These are phyloP conservation scores for Venustampulla echinocandica DNA, from an alignment of 495 filamentous ascomycete species.

Conservation along the genomic window DNA sequence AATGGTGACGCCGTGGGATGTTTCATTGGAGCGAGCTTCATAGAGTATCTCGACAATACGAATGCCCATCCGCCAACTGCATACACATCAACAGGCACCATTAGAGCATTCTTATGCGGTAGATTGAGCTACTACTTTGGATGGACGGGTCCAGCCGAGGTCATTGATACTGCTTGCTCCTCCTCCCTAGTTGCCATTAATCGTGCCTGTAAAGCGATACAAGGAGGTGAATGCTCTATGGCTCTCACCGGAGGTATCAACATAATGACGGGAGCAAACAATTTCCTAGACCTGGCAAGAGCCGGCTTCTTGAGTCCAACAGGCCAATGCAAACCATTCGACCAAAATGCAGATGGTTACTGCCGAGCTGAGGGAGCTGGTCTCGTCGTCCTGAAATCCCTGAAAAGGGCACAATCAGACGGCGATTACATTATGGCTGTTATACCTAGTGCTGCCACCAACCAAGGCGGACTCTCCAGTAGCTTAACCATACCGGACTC, in stretches of 20 bases:
- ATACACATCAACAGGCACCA: conserved; percentile 30
- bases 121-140: conserved; percentile 37
- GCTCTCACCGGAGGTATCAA: conserved; percentile 24
- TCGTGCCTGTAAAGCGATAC: conserved; percentile 70
- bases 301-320: conserved; percentile 31
- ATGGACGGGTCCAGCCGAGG: conserved; percentile 39
- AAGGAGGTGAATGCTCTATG: conserved; percentile 39
- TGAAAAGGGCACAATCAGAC: conserved; percentile 46
- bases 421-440: conserved; percentile 52
- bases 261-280: not conserved
- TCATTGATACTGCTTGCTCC: conserved; percentile 41
- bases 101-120: conserved; percentile 31
- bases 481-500: conserved; percentile 51
- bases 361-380: conserved; percentile 56
- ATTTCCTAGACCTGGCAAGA: conserved; percentile 25
- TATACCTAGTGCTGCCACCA: conserved; percentile 47
- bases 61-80: conserved; percentile 28
- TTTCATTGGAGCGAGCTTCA: conserved; percentile 24
- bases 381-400: conserved; percentile 49
- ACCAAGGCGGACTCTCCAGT: conserved; percentile 49
- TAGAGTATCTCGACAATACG: conserved; percentile 36
- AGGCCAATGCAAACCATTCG: conserved; percentile 50
- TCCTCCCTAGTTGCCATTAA: conserved; percentile 43
- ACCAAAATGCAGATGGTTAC: conserved; percentile 54
- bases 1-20: not conserved